Evolutionary conservation across 495 filamentous ascomycete species (phyloP).

Genomic region (Aspergillus olivimuriae): DNA sequence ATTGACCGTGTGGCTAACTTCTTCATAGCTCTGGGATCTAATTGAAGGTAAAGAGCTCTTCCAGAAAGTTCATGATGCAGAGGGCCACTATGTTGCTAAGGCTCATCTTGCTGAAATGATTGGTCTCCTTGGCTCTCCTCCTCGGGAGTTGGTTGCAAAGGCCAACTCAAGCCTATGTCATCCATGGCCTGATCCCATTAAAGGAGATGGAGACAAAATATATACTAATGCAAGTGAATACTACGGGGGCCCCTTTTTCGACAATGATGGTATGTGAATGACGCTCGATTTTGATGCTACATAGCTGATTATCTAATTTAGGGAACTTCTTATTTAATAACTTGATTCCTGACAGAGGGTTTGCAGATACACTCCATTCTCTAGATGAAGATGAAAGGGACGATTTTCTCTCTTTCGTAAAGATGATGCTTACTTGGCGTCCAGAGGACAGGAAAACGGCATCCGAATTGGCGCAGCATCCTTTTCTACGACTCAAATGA

Average conservation of each 20-base stretch:
- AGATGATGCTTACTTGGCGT: slow-evolving; percentile 6
- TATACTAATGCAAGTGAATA: slow-evolving; percentile 12
- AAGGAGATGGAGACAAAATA: slow-evolving; percentile 6
- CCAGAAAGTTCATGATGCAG: slow-evolving; percentile 14
- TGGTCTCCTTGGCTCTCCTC: slow-evolving; percentile 36
- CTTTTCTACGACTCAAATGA: not conserved
- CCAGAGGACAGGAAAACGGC: not conserved
- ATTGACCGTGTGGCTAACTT: not conserved
- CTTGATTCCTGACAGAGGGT: slow-evolving; percentile 14
- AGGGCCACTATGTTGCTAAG: slow-evolving; percentile 17
- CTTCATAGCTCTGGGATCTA: slow-evolving; percentile 36
- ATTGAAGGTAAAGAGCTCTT: slow-evolving; percentile 38
- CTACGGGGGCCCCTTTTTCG: slow-evolving; percentile 20
- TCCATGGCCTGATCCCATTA: slow-evolving; percentile 15
- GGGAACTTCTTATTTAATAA: slow-evolving; percentile 15
- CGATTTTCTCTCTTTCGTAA: slow-evolving; percentile 17
- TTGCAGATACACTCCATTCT: slow-evolving; percentile 7
- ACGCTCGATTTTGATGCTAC: not conserved
- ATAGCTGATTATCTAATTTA: slow-evolving; percentile 4
- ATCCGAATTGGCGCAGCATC: not conserved
- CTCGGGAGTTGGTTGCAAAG: slow-evolving; percentile 24
- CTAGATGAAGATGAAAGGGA: slow-evolving; percentile 14
- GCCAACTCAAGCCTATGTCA: slow-evolving; percentile 10
- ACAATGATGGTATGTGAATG: slow-evolving; percentile 11
- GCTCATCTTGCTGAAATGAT: slow-evolving; percentile 38